A percentile compares a stretch with the other conserved stretches of the same genome.
Evolutionary conservation across 2,329 filamentous ascomycete species (phyloP).

Genomic region (Epichloe coenophiala): DNA sequence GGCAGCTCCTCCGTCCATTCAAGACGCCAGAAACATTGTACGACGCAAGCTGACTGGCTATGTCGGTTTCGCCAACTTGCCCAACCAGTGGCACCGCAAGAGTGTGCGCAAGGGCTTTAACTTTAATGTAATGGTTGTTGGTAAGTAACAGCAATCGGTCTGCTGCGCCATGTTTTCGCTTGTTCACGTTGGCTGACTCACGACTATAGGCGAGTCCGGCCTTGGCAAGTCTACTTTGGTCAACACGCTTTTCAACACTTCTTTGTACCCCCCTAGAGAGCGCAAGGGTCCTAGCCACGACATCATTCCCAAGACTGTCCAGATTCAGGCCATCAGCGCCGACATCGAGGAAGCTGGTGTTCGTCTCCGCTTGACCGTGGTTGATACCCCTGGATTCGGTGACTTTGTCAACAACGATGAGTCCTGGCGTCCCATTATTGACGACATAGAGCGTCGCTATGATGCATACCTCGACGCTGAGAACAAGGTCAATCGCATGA

Average conservation of each 20-base stretch:
- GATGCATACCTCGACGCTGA: conserved; percentile 97
- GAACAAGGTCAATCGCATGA: conserved; percentile 99
- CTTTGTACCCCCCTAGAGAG: conserved; percentile 95
- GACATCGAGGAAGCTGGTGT: conserved; percentile 98
- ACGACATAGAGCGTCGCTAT: conserved; percentile 98
- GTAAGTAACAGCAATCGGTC: conserved; percentile 43
- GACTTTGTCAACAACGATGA: conserved; percentile 99
- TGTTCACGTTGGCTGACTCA: neutral
- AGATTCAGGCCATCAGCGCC: conserved; percentile 86
- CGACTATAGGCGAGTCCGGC: conserved; percentile 78
- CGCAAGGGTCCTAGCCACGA: conserved; percentile 94
- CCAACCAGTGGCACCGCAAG: conserved; percentile 99
- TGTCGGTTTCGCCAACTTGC: conserved; percentile 95
- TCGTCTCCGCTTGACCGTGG: conserved; percentile 86
- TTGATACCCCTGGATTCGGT: conserved; percentile 94
- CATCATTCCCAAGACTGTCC: conserved; percentile 95
- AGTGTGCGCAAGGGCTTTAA: conserved; percentile 99
- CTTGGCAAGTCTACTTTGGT: conserved; percentile 98
- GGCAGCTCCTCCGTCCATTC: conserved; percentile 29
- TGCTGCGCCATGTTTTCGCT: neutral
- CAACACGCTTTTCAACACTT: conserved; percentile 99
- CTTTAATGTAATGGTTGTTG: conserved; percentile 99
- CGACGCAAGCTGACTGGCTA: conserved; percentile 97
- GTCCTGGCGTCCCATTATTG: conserved; percentile 96
- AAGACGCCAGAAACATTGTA: conserved; percentile 85